Percentiles rank a stretch among this genome's conserved stretches.
phyloP scores from a whole-genome alignment of 169 alveolate genomes.

The Cryptosporidium sp. region DNA sequence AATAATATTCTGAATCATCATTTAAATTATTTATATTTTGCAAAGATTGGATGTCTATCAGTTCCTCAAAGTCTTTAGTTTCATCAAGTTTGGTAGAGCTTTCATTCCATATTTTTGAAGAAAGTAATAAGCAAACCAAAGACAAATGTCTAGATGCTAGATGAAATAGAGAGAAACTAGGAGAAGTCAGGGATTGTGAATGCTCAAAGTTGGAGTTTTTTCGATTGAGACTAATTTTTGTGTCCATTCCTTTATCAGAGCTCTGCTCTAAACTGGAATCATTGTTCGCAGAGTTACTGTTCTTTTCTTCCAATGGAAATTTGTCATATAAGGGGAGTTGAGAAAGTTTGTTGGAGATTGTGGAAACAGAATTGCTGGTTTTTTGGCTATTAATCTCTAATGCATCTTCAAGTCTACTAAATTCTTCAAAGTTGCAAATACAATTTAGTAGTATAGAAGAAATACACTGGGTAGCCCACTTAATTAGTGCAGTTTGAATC shows the following conservation, averaged over 20 bases:
- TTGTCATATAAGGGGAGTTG: neutral
- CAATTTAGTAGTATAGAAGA: slow-evolving; percentile 56
- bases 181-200: neutral
- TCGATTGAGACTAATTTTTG: neutral
- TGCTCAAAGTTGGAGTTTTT: neutral
- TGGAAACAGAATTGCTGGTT: neutral
- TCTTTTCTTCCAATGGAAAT: neutral
- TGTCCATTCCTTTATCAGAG: slow-evolving; percentile 4
- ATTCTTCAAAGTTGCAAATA: slow-evolving; percentile 29
- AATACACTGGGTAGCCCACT: slow-evolving; percentile 68
- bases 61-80: neutral
- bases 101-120: slow-evolving; percentile 33
- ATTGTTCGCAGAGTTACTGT: neutral
- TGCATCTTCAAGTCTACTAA: slow-evolving; percentile 27
- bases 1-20: slow-evolving; percentile 10
- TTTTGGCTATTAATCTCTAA: neutral
- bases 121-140: slow-evolving; percentile 12
- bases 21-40: neutral
- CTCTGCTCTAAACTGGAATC: neutral
- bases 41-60: neutral
- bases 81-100: neutral
- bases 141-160: slow-evolving; percentile 49
- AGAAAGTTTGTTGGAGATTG: neutral
- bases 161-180: slow-evolving; percentile 43
- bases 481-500: slow-evolving; percentile 39